Base-by-base conservation (phyloP, 495 filamentous ascomycete species). In the Neurospora sp. region DNA sequence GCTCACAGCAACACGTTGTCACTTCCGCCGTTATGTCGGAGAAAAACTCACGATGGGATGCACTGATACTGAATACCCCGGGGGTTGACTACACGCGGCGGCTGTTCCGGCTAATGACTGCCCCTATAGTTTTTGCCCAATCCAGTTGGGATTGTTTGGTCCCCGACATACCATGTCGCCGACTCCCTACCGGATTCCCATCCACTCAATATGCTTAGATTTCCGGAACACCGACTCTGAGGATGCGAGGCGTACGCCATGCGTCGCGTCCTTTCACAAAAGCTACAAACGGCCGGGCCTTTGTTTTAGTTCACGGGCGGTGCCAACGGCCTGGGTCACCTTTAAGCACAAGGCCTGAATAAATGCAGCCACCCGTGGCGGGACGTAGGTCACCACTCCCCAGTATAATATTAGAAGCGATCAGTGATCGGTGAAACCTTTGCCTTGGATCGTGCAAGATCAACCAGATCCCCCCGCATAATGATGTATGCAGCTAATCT, bases 301-400 rank as follows among this genome's bases (percentile, higher is more conserved):
- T 62, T 62, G 54, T 35, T 62, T 62, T 62, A 9, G 27, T 62
- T 35, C 54, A 62, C 27, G 54, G 54, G 27, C 54, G 27, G 54
- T 62, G 27, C 54, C 54, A 62, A 62, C 54, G 54, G 54, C 54
- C 54, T 62, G 54, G 54, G 54, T 62, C 54, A 16, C 27, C 12
- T 35, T 18, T 9, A 35, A 62, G 54, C 54, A 62, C 23, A 62
- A 62, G 54, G 54, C 54, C 54, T 62, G 54, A 35, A 35, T 27
- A 70, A 54, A 39, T 78, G 77, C 75, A 72, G 72, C 66, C 66
- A 75, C 70, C 77, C 77, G 77, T 48, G 69, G 40, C 73, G 48
- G 44, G 27, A 59, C 72, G 66, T 69, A 70, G 70, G 48, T 69
- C 35, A 39, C 69, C 73, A 71, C 74, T 62, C 12, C 54, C 54